Base-by-base conservation (phyloP, 805 yeast species). In the Lipomyces yamanashiensis region DNA sequence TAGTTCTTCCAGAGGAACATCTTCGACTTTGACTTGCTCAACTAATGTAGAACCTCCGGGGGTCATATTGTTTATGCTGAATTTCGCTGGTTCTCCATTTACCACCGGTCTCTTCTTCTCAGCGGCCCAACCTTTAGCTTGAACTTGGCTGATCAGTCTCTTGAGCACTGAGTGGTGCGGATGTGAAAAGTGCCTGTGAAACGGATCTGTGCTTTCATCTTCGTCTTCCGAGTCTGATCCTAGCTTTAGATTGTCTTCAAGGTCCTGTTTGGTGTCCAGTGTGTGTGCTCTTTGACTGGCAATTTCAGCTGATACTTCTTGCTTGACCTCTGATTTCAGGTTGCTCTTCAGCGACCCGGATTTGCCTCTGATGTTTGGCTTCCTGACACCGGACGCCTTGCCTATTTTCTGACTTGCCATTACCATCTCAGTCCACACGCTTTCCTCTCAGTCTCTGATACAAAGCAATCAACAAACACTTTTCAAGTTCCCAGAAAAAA, bases 141-240 rank as follows among this genome's bases (percentile, higher is more conserved):
- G 54, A 5, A 55, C 63, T 34, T 60, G 53, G 15, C 56, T 44
- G 55, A 74, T 72, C 48, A 53, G 23, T 41, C 50, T 58, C 50
- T 40, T 51, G 39, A 59, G 57, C 13, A 19, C 37, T 5, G 39
- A 34, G 15, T 40, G 39, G 23, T 59, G 58, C 13, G 62, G 61
- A 34, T 49, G 59, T 3, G 62, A 87, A 75, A 88, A 92, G 74
- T 92, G 98, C 12, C 76, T 72, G 65, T 89, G 89, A 70, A 89
- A 92, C 0, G 96, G 90, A 76, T 93, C 97, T 7, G 75, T 73
- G 10, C 68, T 58, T 53, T 77, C 79, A 5, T 75, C 74, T 4
- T 67, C 71, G 36, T 67, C 72, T 9, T 21, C 45, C 15, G 64
- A 76, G 5, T 71, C 78, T 23, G 74, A 79, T 19, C 71, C 75